These are phyloP conservation scores for Sarocladium oryzae DNA, from an alignment of 2,329 filamentous ascomycete species.

Conservation along the genomic window DNA sequence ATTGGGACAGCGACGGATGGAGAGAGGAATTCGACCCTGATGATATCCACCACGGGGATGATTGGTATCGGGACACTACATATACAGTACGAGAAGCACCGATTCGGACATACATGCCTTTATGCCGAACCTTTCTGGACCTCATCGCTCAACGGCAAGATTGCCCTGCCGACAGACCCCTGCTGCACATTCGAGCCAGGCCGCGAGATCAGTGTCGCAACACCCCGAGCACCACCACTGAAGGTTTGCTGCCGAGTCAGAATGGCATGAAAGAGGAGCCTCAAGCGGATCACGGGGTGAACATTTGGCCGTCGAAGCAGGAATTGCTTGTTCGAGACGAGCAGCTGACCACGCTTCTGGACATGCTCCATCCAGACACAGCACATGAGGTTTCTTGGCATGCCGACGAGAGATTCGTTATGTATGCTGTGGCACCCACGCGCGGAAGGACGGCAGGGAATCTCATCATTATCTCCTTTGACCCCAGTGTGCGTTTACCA, in stretches of 20 bases:
- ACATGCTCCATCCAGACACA: neutral
- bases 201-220: neutral
- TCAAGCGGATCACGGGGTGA: neutral
- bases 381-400: constrained; percentile 2
- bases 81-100: constrained; percentile 6
- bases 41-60: constrained; percentile 2
- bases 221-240: neutral
- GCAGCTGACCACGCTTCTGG: neutral
- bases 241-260: neutral
- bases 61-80: constrained; percentile 5
- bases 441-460: neutral
- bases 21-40: neutral
- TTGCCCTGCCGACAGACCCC: neutral
- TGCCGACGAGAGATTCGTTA: constrained; percentile 7
- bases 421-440: constrained; percentile 8
- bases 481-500: constrained; percentile 19
- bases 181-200: constrained; percentile 4
- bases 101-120: neutral
- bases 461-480: constrained; percentile 23
- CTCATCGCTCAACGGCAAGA: neutral
- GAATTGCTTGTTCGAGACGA: neutral
- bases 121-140: constrained; percentile 2
- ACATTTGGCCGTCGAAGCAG: constrained; percentile 9
- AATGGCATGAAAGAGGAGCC: neutral
- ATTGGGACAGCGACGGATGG: neutral